These are phyloP conservation scores for Austropuccinia psidii DNA, from an alignment of 1,284 basidiomycete genomes.

Conservation along the genomic window DNA sequence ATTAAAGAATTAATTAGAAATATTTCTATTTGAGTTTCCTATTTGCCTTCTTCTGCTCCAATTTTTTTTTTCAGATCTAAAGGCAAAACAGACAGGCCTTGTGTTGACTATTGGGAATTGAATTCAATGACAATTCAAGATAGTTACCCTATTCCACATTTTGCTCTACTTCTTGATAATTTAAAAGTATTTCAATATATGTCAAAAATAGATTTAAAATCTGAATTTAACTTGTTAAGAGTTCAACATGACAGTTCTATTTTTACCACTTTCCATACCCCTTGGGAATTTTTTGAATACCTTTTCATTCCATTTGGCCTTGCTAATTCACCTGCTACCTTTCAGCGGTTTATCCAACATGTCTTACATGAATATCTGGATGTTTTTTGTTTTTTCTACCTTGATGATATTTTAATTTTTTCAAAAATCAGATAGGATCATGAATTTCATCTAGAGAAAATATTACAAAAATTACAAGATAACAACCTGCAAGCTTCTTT, in stretches of 20 bases:
- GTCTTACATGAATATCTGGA: neutral
- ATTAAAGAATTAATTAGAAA: neutral
- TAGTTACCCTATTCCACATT: neutral
- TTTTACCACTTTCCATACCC: neutral
- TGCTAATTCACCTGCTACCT: neutral
- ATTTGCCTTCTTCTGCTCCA: neutral
- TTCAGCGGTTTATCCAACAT: neutral
- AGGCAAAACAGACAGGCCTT: conserved; percentile 35
- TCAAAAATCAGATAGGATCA: neutral
- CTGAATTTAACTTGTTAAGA: conserved; percentile 45
- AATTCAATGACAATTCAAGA: conserved; percentile 38
- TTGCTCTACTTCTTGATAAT: neutral
- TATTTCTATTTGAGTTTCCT: neutral
- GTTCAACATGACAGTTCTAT: too few species aligned
- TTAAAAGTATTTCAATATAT: neutral
- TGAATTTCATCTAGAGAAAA: neutral
- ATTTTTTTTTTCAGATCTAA: conserved; percentile 36
- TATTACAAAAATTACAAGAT: neutral
- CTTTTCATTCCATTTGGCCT: neutral
- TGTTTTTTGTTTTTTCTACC: neutral
- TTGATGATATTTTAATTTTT: neutral
- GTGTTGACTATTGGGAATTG: conserved; percentile 36
- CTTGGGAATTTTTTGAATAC: neutral
- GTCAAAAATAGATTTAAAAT: conserved; percentile 44
- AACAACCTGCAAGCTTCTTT: neutral